A percentile compares a stretch with the other conserved stretches of the same genome.
phyloP scores from a whole-genome alignment of 2,329 filamentous ascomycete species.

The Pseudogymnoascus sp. region DNA sequence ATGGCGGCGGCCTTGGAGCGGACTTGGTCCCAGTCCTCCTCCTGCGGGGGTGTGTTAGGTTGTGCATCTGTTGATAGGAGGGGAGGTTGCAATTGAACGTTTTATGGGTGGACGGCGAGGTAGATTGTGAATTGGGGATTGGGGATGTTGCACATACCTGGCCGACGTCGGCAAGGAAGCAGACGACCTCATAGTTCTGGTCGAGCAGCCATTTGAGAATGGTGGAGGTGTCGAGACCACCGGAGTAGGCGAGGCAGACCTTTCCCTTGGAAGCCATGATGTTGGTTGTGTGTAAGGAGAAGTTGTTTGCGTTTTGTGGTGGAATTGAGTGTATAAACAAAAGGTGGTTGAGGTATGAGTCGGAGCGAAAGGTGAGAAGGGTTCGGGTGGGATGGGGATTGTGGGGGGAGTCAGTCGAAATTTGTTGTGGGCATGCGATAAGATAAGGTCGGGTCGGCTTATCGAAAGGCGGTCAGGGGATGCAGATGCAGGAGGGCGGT shows the following conservation, averaged over 20 bases:
- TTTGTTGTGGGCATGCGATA: conserved; percentile 8
- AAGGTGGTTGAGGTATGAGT: conserved; percentile 3
- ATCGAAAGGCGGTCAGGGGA: conserved; percentile 7
- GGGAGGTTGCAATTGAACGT: conserved; percentile 10
- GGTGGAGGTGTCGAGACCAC: conserved; percentile 40
- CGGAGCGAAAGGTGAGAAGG: conserved; percentile 2
- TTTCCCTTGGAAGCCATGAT: conserved; percentile 16
- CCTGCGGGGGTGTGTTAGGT: background rate
- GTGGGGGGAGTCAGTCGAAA: conserved; percentile 4
- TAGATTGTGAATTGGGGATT: background rate
- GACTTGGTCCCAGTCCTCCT: conserved; percentile 46
- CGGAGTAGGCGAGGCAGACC: conserved; percentile 38
- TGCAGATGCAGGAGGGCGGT: conserved; percentile 3
- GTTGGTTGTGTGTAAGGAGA: background rate
- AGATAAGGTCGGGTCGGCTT: conserved; percentile 9
- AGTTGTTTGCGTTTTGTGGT: conserved; percentile 1
- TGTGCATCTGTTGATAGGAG: background rate
- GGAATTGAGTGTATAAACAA: conserved; percentile 8
- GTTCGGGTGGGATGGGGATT: conserved; percentile 2
- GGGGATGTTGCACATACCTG: conserved; percentile 45
- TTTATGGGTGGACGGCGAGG: background rate
- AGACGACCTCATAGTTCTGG: conserved; percentile 40
- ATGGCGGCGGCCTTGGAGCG: conserved; percentile 59
- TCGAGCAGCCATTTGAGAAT: conserved; percentile 41
- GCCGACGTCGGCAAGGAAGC: conserved; percentile 62